Evolutionary conservation across 2,329 filamentous ascomycete species (phyloP).

Genomic region (Nannizziopsis barbatae): DNA sequence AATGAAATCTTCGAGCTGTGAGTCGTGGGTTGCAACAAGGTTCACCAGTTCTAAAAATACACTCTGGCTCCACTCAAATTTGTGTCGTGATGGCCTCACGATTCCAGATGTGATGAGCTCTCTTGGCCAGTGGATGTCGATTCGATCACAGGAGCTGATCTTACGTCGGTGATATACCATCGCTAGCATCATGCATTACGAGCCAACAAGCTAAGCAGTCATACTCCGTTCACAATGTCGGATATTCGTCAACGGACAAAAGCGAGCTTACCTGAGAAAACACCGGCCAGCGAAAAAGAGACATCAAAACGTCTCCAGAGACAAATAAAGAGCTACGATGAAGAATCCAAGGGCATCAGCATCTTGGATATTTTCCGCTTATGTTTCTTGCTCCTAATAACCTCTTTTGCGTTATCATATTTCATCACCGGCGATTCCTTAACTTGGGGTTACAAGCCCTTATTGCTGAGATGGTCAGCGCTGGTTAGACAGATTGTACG

Average conservation of each 20-base stretch:
- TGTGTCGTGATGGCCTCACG: too few relatives aligned
- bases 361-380: constrained; percentile 16
- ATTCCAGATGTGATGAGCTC: too few relatives aligned
- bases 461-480: constrained; percentile 47
- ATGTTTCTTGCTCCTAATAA: constrained; percentile 10
- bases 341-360: constrained; percentile 12
- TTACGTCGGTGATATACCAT: too few relatives aligned
- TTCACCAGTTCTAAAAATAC: too few relatives aligned
- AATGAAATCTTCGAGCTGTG: too few relatives aligned
- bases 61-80: too few relatives aligned
- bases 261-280: neutral
- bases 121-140: too few relatives aligned
- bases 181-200: too few relatives aligned
- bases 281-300: neutral
- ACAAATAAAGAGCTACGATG: constrained; percentile 6
- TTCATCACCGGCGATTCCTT: constrained; percentile 60
- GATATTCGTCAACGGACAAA: constrained; percentile 3
- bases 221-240: neutral
- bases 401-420: constrained; percentile 53
- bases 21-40: too few relatives aligned
- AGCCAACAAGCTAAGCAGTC: too few relatives aligned
- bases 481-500: constrained; percentile 53
- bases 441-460: constrained; percentile 56
- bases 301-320: constrained; percentile 1
- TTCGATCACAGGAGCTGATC: too few relatives aligned